Base-by-base conservation (phyloP, 2,329 filamentous ascomycete genomes). In the Beauveria rudraprayagi region DNA sequence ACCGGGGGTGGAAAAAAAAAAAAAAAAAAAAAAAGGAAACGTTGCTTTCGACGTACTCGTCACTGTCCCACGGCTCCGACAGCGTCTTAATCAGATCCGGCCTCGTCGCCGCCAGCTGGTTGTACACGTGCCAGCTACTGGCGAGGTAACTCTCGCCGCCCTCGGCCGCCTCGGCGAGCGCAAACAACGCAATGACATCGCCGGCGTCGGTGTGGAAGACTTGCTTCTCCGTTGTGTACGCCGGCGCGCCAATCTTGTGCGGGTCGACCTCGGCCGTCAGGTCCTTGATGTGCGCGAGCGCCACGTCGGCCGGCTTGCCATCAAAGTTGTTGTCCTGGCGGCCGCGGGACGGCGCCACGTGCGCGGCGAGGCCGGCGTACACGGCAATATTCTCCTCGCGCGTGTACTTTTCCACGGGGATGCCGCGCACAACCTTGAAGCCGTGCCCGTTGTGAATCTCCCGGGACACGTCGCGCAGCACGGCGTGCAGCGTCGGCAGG, bases 241-340 rank as follows among this genome's bases (percentile, higher is more conserved):
- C 81, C 0, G 83, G 83, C 1, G 79, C 78, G 2, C 83, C 82
- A 53, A 87, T 85, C 3, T 73, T 72, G 28, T 70, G 64, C 9
- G 65, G 58, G 43, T 68, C 66, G 8, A 67, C 61, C 5, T 60
- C 62, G 19, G 65, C 56, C 43, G 60, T 76, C 8, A 89, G 73
- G 64, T 89, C 85, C 68, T 84, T 88, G 71, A 89, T 84, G 64
- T 89, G 85, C 3, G 78, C 74, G 2, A 85, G 69, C 6, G 84
- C 78, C 0, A 83, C 79, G 50, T 83, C 81, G 1, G 78, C 78
- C 0, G 74, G 73, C n/a, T 72, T 65, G 17, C 78, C 80, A 2
- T 78, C 65, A 61, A 72, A 75, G 22, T 73, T 73, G 55, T 72
- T 73, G 66, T 84, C 81, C 62, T 85, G 82, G 0, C 79, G 75